Evolutionary conservation across 352 stramenopile genomes (phyloP).

Genomic region (Poterioochromonas sp.): DNA sequence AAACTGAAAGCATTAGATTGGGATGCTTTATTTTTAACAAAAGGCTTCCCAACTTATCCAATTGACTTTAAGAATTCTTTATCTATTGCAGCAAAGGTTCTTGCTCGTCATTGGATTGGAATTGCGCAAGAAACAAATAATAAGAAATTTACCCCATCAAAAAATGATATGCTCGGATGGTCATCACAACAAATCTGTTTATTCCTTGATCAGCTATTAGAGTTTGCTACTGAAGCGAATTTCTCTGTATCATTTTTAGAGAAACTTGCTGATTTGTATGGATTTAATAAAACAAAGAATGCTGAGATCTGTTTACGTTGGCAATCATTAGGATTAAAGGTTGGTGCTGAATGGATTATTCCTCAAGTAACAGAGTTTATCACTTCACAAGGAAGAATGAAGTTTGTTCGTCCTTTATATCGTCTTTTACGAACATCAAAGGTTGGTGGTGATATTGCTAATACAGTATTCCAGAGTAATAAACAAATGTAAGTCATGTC

Average conservation of each 20-base stretch:
- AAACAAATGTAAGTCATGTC: conserved; percentile 9
- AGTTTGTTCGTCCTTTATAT: conserved; percentile 74
- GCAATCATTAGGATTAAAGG: conserved; percentile 56
- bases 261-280: conserved; percentile 57
- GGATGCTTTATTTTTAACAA: background rate
- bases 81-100: background rate
- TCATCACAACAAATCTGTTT: conserved; percentile 54
- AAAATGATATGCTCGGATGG: conserved; percentile 51
- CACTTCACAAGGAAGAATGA: conserved; percentile 73
- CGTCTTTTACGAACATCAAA: conserved; percentile 50
- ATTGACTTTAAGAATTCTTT: conserved; percentile 9
- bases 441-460: background rate
- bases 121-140: background rate
- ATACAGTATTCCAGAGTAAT: conserved; percentile 10
- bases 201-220: conserved; percentile 58
- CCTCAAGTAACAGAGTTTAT: conserved; percentile 58
- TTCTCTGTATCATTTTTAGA: conserved; percentile 51
- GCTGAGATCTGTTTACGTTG: conserved; percentile 68
- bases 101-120: background rate
- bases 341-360: conserved; percentile 52
- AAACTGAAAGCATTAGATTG: background rate
- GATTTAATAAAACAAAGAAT: conserved; percentile 58
- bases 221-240: conserved; percentile 37
- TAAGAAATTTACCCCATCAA: too few species aligned
- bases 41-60: background rate